Percentiles rank a stretch among this genome's conserved stretches.
phyloP scores from a whole-genome alignment of 2,329 filamentous ascomycete genomes.

The Aspergillus sp. region DNA sequence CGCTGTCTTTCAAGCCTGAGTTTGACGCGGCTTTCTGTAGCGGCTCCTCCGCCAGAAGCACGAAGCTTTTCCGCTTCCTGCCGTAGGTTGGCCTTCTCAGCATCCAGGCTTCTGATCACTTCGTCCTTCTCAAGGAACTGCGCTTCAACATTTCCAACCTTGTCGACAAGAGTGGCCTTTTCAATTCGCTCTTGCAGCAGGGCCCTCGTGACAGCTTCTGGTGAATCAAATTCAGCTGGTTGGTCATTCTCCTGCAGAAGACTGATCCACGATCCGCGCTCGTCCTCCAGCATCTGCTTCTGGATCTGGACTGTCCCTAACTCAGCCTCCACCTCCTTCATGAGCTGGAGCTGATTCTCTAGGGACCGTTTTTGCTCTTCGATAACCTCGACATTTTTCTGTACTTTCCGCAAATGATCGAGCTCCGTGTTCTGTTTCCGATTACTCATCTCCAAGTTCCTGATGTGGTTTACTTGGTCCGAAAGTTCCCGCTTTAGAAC shows the following conservation, averaged over 20 bases:
- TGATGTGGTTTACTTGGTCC: constrained; percentile 87
- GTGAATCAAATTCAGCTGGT: constrained; percentile 69
- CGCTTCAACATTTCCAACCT: constrained; percentile 66
- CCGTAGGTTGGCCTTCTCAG: constrained; percentile 55
- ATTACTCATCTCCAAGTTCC: constrained; percentile 69
- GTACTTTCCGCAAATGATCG: constrained; percentile 67
- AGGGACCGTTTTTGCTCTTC: constrained; percentile 88
- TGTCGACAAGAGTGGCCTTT: constrained; percentile 68
- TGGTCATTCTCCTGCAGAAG: constrained; percentile 64
- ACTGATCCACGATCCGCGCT: constrained; percentile 74
- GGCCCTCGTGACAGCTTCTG: constrained; percentile 76
- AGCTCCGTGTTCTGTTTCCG: constrained; percentile 71
- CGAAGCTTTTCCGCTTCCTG: constrained; percentile 64
- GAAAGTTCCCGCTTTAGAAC: constrained; percentile 81
- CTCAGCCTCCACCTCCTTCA: constrained; percentile 65
- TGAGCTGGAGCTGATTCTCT: constrained; percentile 65
- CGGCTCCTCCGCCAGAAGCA: constrained; percentile 29
- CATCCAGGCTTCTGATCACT: constrained; percentile 61
- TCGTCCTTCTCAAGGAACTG: constrained; percentile 70
- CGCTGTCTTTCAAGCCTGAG: constrained; percentile 78
- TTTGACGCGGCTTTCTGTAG: constrained; percentile 56
- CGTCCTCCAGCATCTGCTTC: constrained; percentile 78
- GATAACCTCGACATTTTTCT: constrained; percentile 84
- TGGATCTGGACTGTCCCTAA: constrained; percentile 72
- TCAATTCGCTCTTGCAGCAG: constrained; percentile 75